These are phyloP conservation scores for Farysia itapuensis DNA, from an alignment of 1,284 basidiomycete species.

Conservation along the genomic window DNA sequence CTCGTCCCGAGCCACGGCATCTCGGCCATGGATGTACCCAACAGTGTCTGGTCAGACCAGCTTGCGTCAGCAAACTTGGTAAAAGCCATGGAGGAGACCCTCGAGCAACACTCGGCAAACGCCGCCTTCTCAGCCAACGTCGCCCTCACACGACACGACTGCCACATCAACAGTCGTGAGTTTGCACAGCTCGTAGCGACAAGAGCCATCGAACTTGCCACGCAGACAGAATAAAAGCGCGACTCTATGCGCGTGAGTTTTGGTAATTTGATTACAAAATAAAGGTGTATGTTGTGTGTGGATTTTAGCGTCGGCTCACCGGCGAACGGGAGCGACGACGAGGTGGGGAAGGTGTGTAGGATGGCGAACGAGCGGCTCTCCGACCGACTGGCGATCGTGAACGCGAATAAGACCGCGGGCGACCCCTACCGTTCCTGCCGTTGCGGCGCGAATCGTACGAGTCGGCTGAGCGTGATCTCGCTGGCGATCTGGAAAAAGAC, in stretches of 20 bases:
- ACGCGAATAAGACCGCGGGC: slow-evolving; percentile 1
- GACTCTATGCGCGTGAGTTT: no score
- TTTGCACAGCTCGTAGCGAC: slow-evolving; percentile 6
- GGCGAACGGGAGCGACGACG: neutral
- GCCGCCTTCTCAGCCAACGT: neutral
- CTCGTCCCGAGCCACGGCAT: neutral
- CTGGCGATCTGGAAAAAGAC: slow-evolving; percentile 3
- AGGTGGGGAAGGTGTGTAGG: neutral
- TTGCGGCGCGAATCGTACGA: neutral
- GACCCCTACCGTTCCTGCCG: neutral
- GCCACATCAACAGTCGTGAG: slow-evolving; percentile 25
- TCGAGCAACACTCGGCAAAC: neutral
- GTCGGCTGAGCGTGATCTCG: neutral
- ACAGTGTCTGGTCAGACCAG: neutral
- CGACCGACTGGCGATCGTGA: slow-evolving; percentile 7
- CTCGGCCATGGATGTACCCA: neutral
- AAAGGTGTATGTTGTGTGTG: no score
- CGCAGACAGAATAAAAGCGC: no score
- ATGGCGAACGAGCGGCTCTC: neutral
- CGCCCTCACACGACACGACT: slow-evolving; percentile 1
- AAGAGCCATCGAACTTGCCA: neutral
- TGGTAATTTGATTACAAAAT: no score
- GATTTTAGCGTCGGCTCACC: neutral
- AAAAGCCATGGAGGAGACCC: neutral
- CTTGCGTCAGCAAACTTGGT: neutral